Evolutionary conservation across 2,329 filamentous ascomycete genomes (phyloP).

Genomic region (Blastomyces gilchristii): DNA sequence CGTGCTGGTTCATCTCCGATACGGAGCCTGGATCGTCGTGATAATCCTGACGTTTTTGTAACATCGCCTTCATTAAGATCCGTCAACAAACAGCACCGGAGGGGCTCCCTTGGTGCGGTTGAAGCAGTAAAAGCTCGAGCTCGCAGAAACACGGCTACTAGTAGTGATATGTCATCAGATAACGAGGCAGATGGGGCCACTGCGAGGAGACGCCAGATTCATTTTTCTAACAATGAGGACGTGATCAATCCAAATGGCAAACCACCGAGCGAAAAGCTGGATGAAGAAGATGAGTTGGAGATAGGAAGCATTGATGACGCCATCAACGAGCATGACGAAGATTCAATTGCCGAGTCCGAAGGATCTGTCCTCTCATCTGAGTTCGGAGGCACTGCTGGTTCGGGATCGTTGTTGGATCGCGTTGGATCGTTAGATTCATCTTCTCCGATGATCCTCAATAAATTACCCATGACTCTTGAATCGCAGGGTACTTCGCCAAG

Average conservation of each 20-base stretch:
- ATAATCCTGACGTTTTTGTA: constrained; percentile 41
- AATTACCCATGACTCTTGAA: constrained; percentile 26
- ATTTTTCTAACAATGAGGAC: constrained; percentile 33
- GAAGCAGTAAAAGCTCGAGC: constrained; percentile 45
- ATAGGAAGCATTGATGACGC: constrained; percentile 20
- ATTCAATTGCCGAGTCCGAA: constrained; percentile 41
- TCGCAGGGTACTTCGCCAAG: constrained; percentile 40
- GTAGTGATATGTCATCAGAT: constrained; percentile 56
- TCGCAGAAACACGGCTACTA: constrained; percentile 53
- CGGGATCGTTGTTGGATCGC: constrained; percentile 47
- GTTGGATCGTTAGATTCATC: constrained; percentile 42
- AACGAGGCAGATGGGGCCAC: constrained; percentile 48
- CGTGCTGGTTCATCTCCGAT: constrained; percentile 83
- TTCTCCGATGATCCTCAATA: constrained; percentile 38
- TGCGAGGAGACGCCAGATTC: constrained; percentile 45
- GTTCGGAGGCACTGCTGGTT: constrained; percentile 46
- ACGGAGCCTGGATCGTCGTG: constrained; percentile 42
- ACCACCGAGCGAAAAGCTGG: constrained; percentile 16
- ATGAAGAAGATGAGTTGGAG: constrained; percentile 18
- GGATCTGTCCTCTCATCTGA: constrained; percentile 44
- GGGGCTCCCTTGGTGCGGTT: constrained; percentile 47
- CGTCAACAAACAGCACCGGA: constrained; percentile 39
- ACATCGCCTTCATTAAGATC: constrained; percentile 47
- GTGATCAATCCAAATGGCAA: constrained; percentile 23
- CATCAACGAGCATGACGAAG: constrained; percentile 34